These are phyloP conservation scores for Trichoderma gracile DNA, from an alignment of 2,329 filamentous ascomycete genomes.

Conservation along the genomic window DNA sequence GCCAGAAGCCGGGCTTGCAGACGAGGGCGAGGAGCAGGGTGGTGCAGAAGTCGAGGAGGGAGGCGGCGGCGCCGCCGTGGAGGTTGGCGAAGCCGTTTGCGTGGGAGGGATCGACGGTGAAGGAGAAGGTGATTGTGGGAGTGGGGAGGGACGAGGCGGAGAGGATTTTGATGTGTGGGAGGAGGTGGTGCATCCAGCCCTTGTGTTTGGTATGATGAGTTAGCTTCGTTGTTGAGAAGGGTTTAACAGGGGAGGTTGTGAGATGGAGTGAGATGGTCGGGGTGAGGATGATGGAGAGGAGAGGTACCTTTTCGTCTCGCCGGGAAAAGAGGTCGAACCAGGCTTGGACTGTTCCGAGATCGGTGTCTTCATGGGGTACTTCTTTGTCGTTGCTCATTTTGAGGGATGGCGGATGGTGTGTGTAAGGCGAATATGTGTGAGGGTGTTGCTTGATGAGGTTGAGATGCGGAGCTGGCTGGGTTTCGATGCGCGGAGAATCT, in stretches of 20 bases:
- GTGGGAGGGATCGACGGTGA: conserved; percentile 52
- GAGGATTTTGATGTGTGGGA: conserved; percentile 45
- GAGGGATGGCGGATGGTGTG: not conserved
- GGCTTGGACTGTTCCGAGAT: conserved; percentile 36
- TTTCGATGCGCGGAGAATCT: not conserved
- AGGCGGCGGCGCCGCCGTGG: conserved; percentile 64
- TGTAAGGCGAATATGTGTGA: not conserved
- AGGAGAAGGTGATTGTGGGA: conserved; percentile 48
- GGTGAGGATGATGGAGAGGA: too few species aligned
- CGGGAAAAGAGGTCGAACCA: conserved; percentile 33
- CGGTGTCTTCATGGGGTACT: conserved; percentile 35
- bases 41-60: conserved; percentile 68
- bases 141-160: conserved; percentile 41
- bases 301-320: not conserved
- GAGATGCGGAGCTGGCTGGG: not conserved
- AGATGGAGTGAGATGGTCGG: not conserved
- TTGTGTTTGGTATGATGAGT: conserved; percentile 29
- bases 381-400: conserved; percentile 25
- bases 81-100: conserved; percentile 57
- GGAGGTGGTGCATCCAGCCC: conserved; percentile 49
- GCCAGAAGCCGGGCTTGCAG: conserved; percentile 61
- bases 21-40: conserved; percentile 59
- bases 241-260: too few species aligned
- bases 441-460: not conserved
- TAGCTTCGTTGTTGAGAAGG: not conserved